Evolutionary conservation across 148 eudicot species (phyloP).

Genomic region (Nyssa sinensis): DNA sequence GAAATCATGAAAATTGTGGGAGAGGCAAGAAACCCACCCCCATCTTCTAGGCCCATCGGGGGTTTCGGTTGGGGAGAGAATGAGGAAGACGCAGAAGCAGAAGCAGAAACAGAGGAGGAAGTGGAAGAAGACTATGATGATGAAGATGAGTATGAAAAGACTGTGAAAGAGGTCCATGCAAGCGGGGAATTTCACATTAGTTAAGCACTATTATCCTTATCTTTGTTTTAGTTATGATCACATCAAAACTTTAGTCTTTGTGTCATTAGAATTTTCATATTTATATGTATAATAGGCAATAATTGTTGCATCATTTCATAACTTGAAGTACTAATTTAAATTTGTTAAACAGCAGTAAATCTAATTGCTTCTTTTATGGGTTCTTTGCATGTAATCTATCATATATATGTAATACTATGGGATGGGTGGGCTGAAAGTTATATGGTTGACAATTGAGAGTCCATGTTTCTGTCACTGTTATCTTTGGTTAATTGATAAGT

Average conservation of each 20-base stretch:
- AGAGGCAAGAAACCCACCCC: conserved; percentile 42
- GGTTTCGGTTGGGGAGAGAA: conserved; percentile 35
- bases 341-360: too few relatives aligned
- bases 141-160: conserved; percentile 28
- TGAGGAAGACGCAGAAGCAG: conserved; percentile 23
- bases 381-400: too few relatives aligned
- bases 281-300: neutral
- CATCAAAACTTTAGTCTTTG: neutral
- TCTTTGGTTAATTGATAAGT: too few relatives aligned
- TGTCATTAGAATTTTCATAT: neutral
- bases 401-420: too few relatives aligned
- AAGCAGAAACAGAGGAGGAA: conserved; percentile 21
- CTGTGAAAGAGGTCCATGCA: neutral
- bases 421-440: too few relatives aligned
- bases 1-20: conserved; percentile 49
- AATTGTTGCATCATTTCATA: too few relatives aligned
- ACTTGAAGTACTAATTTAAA: too few relatives aligned
- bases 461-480: too few relatives aligned
- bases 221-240: neutral
- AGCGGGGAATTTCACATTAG: neutral
- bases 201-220: neutral
- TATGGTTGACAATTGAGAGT: too few relatives aligned
- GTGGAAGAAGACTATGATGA: conserved; percentile 35
- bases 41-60: conserved; percentile 35
- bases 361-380: too few relatives aligned